Conservation (phyloP, 495 filamentous ascomycete species). For the Penicillium malachiteum region DNA sequence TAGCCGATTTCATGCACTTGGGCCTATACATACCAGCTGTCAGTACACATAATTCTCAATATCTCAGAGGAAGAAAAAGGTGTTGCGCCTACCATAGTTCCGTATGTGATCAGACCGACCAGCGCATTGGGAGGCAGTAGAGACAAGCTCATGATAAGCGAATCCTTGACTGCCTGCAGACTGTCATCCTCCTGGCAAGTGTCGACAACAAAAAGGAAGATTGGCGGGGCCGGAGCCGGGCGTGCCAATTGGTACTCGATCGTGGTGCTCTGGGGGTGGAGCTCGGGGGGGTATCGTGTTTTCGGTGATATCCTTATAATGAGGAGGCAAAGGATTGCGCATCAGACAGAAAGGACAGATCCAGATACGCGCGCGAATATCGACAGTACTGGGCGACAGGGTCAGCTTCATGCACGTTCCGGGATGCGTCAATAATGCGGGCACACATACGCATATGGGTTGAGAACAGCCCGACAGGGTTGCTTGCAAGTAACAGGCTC, state of each 20-base stretch:
- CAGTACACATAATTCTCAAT: conserved; percentile 18
- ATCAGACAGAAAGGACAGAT: conserved; percentile 98
- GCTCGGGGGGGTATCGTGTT: conserved; percentile 93
- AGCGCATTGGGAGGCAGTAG: conserved; percentile 89
- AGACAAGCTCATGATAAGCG: conserved; percentile 94
- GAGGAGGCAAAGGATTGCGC: conserved; percentile 89
- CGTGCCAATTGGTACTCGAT: conserved; percentile 96
- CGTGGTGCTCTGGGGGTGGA: conserved; percentile 90
- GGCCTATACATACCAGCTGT: conserved; percentile 49
- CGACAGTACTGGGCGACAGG: conserved; percentile 70
- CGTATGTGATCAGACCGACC: conserved; percentile 93
- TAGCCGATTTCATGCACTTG: conserved; percentile 99
- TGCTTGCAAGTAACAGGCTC: conserved; percentile 97
- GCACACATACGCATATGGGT: conserved; percentile 82
- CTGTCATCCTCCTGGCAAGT: conserved; percentile 99
- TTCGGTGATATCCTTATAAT: conserved; percentile 98
- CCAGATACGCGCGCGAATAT: conserved; percentile 92
- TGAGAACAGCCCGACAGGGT: conserved; percentile 93
- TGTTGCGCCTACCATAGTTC: conserved; percentile 74
- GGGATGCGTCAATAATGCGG: conserved; percentile 2
- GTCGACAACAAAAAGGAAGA: conserved; percentile 97
- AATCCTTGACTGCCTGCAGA: conserved; percentile 91
- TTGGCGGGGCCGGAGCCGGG: conserved; percentile 89
- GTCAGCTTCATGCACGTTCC: conserved; percentile 21
- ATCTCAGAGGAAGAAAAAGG: neutral